Evolutionary conservation across 2,329 filamentous ascomycete genomes (phyloP), one percentile per base, ranked within the genome.

Genomic region (Ophidiomyces ophidiicola): DNA sequence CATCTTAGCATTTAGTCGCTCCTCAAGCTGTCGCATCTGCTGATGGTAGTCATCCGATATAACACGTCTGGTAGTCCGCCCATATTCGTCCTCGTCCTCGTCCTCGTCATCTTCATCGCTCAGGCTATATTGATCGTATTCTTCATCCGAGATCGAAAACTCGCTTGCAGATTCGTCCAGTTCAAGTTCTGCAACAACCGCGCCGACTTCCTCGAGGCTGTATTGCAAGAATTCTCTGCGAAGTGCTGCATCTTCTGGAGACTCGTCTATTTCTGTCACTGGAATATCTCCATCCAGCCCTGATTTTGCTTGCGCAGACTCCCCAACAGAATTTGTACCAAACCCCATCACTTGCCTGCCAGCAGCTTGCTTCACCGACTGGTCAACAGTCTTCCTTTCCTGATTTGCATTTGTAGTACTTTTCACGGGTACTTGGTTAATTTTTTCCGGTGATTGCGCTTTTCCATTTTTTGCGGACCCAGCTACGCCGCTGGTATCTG

Each of bases 171-270:
- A 68, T 44, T 87, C 79, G 46, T 93, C 84, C 1, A 96, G 60
- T 42, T 92, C 76, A 32, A 98, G 72, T 61, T 96, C 86, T 11
- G 90, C 90, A 11, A 98, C 90, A 2, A 98, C 82, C 25, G 84
- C 77, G 3, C 86, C 85, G 42, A 98, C 79, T 58, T 96, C 88
- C 31, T 80, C 79, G 60, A 94, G 66, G 45, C 83, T 80, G 55
- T 96, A 98, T 46, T 82, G 72, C 5, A 96, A 69, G 87, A 98
- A 96, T 53, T 94, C 79, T 42, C 79, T 75, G 4, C 90, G 78
- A 17, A 94, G 60, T 21, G 72, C 72, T 3, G 85, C 82, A 46
- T 94, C 88, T 48, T 93, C 86, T 8, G 73, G 68, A 0, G 80
- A 75, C 51, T 98, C 90, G 36, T 82, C 72, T 1, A 78, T 70